Evolutionary conservation across 2,329 filamentous ascomycete species (phyloP), one percentile per base, ranked within the genome.

Genomic region (Aplosporella prunicola): DNA sequence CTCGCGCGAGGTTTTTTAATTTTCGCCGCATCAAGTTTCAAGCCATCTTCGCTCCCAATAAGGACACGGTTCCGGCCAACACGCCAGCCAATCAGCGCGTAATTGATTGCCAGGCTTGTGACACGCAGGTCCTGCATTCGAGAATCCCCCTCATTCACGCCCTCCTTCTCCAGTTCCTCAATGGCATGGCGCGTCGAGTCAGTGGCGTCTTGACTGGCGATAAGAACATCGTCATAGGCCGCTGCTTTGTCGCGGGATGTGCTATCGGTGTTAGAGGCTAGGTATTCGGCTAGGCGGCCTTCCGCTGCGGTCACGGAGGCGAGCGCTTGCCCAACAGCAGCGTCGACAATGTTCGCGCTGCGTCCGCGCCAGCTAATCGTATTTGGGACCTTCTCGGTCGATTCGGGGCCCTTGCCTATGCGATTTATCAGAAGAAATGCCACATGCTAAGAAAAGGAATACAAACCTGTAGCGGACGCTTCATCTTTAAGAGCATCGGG

Each of bases 111-210:
- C 0, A 93, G 93, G 43, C 83, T 81, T 3, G 88, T 93, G 41
- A 98, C 82, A 48, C 94, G 88, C 30, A 98, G 67, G 49, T 87
- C 80, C 62, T 98, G 91, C 78, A 98, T 87, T 40, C 86, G 77
- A 23, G 76, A 65, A 53, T 98, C 89, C 40, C 85, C 79, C 56
- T 86, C 83, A 15, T 84, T 74, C 10, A 94, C 76, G 1, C 86
- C 83, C 56, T 98, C 91, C 42, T 74, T 78, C 34, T 76, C 75
- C 40, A 95, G 68, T 57, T 96, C 91, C 47, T 96, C 89, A 42
- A 95, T 93, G 9, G 87, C 87, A 49, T 82, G 79, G 60, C 94
- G 93, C 1, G 88, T 91, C 5, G 87, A 86, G 61, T 98, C 91
- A 14, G 89, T 86, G 3, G 85, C 86, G 56, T 98, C 89, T 60